Evolutionary conservation across 2,329 filamentous ascomycete species (phyloP).

Genomic region (Ophiosphaerella herpotricha): DNA sequence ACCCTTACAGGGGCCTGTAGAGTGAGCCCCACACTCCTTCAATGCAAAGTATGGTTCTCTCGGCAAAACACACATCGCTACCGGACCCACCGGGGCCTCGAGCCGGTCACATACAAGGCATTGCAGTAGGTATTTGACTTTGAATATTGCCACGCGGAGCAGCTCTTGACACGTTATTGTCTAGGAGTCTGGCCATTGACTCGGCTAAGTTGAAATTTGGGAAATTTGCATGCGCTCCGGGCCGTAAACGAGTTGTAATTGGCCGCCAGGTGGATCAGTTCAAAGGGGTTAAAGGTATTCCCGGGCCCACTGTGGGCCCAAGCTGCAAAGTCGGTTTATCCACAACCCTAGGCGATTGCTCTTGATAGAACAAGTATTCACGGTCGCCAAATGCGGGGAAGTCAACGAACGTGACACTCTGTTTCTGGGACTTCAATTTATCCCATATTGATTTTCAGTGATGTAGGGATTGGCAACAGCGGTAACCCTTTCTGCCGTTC

Average conservation of each 20-base stretch:
- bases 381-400: slow-evolving; percentile 13
- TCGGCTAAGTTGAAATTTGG: neutral
- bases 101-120: too few species aligned
- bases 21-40: too few species aligned
- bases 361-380: slow-evolving; percentile 1
- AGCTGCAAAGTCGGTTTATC: slow-evolving; percentile 10
- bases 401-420: neutral
- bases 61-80: too few species aligned
- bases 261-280: neutral
- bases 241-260: neutral
- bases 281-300: neutral
- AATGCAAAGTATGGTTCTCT: too few species aligned
- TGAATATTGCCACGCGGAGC: too few species aligned
- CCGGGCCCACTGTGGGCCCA: neutral
- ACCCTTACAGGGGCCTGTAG: too few species aligned
- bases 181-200: neutral
- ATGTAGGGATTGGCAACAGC: neutral
- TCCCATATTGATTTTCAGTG: slow-evolving; percentile 1
- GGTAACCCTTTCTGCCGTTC: neutral
- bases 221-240: neutral
- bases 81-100: too few species aligned
- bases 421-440: slow-evolving; percentile 2
- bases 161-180: too few species aligned
- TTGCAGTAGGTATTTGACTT: too few species aligned
- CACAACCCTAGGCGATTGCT: slow-evolving; percentile 5